Percentiles rank a stretch among this genome's conserved stretches.
Conservation (phyloP, 805 yeast species). For the Ogataea nitratoaversa region DNA sequence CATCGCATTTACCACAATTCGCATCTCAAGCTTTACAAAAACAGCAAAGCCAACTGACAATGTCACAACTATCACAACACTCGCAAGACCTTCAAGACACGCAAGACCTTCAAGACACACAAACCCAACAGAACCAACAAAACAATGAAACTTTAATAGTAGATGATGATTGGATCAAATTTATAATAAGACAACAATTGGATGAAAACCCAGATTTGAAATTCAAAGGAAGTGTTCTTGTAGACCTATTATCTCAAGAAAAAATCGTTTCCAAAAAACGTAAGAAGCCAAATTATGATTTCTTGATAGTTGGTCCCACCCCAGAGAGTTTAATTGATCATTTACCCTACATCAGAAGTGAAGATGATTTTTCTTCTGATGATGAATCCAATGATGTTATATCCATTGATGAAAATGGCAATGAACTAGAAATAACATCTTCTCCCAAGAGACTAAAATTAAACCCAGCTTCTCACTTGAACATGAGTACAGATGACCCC, state of each 20-base stretch:
- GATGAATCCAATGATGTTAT: slow-evolving; percentile 6
- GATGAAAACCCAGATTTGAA: slow-evolving; percentile 22
- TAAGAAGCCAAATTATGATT: slow-evolving; percentile 23
- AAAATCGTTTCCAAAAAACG: slow-evolving; percentile 13
- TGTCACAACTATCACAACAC: slow-evolving; percentile 1
- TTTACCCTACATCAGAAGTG: slow-evolving; percentile 29
- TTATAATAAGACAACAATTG: slow-evolving; percentile 26
- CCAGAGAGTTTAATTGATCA: slow-evolving; percentile 29
- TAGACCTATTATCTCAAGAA: slow-evolving; percentile 26
- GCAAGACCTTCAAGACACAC: neutral
- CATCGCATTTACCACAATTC: slow-evolving; percentile 13
- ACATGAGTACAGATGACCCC: slow-evolving; percentile 1
- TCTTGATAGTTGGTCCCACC: slow-evolving; percentile 31
- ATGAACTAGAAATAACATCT: neutral
- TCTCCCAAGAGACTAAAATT: slow-evolving; percentile 4
- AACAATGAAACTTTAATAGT: slow-evolving; percentile 11
- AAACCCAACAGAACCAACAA: slow-evolving; percentile 1
- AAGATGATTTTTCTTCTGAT: slow-evolving; percentile 18
- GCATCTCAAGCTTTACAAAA: slow-evolving; percentile 9
- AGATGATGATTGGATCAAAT: slow-evolving; percentile 33
- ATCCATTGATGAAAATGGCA: slow-evolving; percentile 4
- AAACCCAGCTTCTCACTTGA: neutral
- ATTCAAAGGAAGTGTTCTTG: slow-evolving; percentile 25
- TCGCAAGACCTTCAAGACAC: neutral
- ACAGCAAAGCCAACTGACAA: slow-evolving; percentile 10